Evolutionary conservation across 176 grass and related monocot genomes (phyloP).

Genomic region (Eragrostis curvula): DNA sequence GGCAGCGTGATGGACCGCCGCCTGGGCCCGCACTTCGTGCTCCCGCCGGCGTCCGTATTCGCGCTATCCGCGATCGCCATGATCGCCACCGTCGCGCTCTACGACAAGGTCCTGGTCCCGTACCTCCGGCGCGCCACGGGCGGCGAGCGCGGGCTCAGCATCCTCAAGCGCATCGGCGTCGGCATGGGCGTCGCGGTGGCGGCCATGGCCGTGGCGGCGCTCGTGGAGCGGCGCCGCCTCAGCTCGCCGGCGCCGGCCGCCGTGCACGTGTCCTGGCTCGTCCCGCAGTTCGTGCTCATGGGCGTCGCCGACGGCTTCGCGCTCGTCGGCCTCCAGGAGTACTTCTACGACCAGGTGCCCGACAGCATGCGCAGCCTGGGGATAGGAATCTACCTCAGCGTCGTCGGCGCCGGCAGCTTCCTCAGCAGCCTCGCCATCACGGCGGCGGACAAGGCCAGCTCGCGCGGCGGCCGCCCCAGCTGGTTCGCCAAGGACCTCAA

Average conservation of each 20-base stretch:
- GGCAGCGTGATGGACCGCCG: constrained; percentile 70
- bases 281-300: constrained; percentile 72
- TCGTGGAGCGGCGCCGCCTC: constrained; percentile 58
- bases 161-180: constrained; percentile 69
- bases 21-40: constrained; percentile 52
- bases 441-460: constrained; percentile 47
- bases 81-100: constrained; percentile 56
- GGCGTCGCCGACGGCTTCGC: constrained; percentile 78
- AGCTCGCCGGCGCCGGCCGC: neutral
- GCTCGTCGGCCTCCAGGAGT: constrained; percentile 84
- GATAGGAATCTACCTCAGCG: constrained; percentile 76
- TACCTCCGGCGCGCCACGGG: constrained; percentile 58
- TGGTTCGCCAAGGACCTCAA: constrained; percentile 83
- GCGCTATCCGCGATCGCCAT: constrained; percentile 58
- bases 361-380: constrained; percentile 86
- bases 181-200: constrained; percentile 52
- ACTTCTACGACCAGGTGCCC: constrained; percentile 91
- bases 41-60: constrained; percentile 72
- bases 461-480: constrained; percentile 1
- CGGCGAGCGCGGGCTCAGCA: constrained; percentile 73
- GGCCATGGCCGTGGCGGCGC: constrained; percentile 54
- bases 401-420: constrained; percentile 76
- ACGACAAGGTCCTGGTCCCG: constrained; percentile 72
- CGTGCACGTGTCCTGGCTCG: constrained; percentile 68
- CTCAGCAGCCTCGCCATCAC: constrained; percentile 71